Evolutionary conservation across 2,329 filamentous ascomycete genomes (phyloP), one percentile per base, ranked within the genome.

Genomic region (Fusarium sp.): DNA sequence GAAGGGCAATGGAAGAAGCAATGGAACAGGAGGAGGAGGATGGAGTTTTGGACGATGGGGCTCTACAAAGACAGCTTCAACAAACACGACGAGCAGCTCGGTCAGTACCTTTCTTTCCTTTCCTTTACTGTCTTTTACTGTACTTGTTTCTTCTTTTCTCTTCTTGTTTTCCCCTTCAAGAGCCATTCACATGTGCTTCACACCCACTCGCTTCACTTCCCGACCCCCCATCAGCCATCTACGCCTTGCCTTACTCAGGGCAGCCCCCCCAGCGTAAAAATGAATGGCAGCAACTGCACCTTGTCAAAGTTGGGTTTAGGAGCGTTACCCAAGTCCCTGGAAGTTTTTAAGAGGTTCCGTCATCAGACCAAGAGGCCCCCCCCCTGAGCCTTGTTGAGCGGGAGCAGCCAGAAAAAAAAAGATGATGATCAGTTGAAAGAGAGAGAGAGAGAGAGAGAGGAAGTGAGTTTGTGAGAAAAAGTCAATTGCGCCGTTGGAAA

Each of bases 31-130:
- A 58, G 59, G 70, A 17, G 61, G 72, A 22, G 63, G 72, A 31
- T 74, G 72, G 72, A 65, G 70, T 39, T 73, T 73, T 72, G 71
- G 63, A 45, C 71, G 71, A 41, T 74, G 71, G 71, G 63, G 71
- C 8, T 56, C 70, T 65, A 61, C 61, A 18, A 73, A 45, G 24
- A 51, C 72, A 35, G 49, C 56, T 57, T 72, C 63, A 41, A 59
- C 66, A 52, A 72, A 51, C 47, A 72, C 56, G 4, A 66, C 39
- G 8, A 54, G 13, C 48, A 70, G 28, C 41, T 48, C 41, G 51
- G 71, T 74, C 31, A 58, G 71, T 56, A 39, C 22, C 18, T 68
- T 26, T 35, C 15, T 17, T 44, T 31, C 31, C 20, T 54, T 11
- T 51, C 28, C 24, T 18, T 56, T 22, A 17, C 24, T 35, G 15